These are phyloP conservation scores for Globisporangium alternatum DNA, from an alignment of 352 stramenopile genomes.

Conservation along the genomic window DNA sequence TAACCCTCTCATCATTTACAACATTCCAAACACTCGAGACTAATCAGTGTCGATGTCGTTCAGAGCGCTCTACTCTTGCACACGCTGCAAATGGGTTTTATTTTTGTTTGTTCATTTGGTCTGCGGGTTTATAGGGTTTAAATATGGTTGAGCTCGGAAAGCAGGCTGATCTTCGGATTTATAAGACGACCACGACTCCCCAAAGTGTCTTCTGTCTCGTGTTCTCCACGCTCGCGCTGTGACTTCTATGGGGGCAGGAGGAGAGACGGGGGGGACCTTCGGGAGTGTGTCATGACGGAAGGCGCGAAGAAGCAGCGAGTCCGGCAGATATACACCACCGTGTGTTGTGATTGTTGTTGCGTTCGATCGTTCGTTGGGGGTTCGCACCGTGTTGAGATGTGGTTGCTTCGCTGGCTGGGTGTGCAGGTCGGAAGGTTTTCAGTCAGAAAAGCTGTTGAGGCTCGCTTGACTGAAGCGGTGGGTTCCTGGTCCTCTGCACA, in stretches of 20 bases:
- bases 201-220: not conserved
- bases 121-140: conserved; percentile 1
- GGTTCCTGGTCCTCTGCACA: conserved; percentile 4
- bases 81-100: not conserved
- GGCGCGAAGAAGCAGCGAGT: not conserved
- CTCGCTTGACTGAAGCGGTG: conserved; percentile 2
- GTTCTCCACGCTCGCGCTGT: conserved; percentile 1
- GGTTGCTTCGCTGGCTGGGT: conserved; percentile 1
- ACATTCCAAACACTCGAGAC: too few relatives aligned
- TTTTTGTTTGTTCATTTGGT: not conserved
- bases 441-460: not conserved
- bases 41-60: not conserved
- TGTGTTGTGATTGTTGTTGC: conserved; percentile 10
- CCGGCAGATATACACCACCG: conserved; percentile 13
- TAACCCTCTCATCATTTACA: too few relatives aligned
- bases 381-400: not conserved
- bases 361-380: not conserved
- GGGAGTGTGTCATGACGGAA: not conserved
- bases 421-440: conserved; percentile 4
- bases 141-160: conserved; percentile 8
- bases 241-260: conserved; percentile 9
- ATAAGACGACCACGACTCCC: conserved; percentile 1
- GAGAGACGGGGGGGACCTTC: not conserved
- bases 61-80: not conserved
- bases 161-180: not conserved